Evolutionary conservation across 1,139 yeast genomes (phyloP).

Genomic region (Protomyces gravidus): DNA sequence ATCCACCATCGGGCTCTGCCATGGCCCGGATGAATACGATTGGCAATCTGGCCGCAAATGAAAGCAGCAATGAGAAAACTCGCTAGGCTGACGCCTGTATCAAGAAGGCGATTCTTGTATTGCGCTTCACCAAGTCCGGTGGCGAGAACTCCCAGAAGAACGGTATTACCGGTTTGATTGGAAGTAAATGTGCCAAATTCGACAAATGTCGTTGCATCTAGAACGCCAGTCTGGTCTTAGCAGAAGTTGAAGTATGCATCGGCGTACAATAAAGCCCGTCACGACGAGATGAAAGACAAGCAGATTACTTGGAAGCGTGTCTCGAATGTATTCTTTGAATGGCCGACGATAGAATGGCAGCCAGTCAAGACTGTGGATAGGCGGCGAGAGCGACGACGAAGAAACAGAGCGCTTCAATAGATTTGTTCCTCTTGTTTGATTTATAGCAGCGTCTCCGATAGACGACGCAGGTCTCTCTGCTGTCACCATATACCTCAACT

Average conservation of each 20-base stretch:
- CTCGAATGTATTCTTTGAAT: neutral
- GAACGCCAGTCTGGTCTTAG: constrained; percentile 7
- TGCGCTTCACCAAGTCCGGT: neutral
- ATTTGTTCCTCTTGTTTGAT: too few species aligned
- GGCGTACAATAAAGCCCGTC: constrained; percentile 18
- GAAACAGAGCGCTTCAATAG: neutral
- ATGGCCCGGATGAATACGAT: neutral
- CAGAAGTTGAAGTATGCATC: neutral
- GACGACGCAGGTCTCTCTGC: too few species aligned
- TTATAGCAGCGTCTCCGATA: too few species aligned
- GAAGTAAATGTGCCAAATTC: constrained; percentile 23
- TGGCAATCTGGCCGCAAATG: constrained; percentile 12
- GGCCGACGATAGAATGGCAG: neutral
- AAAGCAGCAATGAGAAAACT: constrained; percentile 6
- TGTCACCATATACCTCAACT: too few species aligned
- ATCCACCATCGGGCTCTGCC: constrained; percentile 21
- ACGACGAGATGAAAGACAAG: constrained; percentile 16
- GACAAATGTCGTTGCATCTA: constrained; percentile 24
- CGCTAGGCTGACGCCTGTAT: constrained; percentile 9
- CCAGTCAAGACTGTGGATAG: neutral
- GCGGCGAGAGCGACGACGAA: neutral
- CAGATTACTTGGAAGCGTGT: constrained; percentile 2
- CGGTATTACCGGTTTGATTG: constrained; percentile 22
- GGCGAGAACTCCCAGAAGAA: constrained; percentile 10
- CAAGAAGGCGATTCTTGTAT: constrained; percentile 1